Conservation (phyloP, 106 monocot genomes). For the Alisma plantagoaquatica region DNA sequence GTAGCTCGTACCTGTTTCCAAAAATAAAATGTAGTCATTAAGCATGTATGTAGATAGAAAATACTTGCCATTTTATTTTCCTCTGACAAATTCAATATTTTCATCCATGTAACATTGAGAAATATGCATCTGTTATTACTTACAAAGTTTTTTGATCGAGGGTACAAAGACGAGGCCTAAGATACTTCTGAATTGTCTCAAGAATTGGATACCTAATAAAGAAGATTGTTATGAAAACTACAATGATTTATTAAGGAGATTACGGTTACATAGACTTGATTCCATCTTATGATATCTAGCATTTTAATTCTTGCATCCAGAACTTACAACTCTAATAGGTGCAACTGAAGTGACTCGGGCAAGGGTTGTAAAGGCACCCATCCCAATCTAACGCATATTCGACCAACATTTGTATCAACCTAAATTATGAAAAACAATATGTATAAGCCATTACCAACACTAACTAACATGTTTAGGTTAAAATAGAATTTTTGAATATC, state of each 20-base stretch:
- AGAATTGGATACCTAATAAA: background rate
- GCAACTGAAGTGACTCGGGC: too few species aligned
- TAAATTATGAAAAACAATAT: background rate
- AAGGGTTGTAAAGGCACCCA: background rate
- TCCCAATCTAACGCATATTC: slow-evolving; percentile 6
- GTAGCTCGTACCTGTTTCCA: background rate
- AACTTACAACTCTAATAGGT: background rate
- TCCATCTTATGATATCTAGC: too few species aligned
- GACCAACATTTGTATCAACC: slow-evolving; percentile 10
- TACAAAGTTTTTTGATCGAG: slow-evolving; percentile 58
- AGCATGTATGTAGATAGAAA: slow-evolving; percentile 9
- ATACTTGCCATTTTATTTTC: too few species aligned
- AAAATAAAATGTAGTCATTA: too few species aligned
- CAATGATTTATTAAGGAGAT: too few species aligned
- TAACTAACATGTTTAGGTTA: too few species aligned
- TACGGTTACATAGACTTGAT: too few species aligned
- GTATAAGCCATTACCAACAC: background rate
- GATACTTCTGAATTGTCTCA: slow-evolving; percentile 32
- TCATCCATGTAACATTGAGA: too few species aligned
- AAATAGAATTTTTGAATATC: background rate
- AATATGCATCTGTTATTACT: too few species aligned
- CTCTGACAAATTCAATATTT: too few species aligned
- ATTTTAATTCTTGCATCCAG: too few species aligned
- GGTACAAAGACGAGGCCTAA: slow-evolving; percentile 60
- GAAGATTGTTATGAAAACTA: background rate